phyloP scores from a whole-genome alignment of 768 basidiomycete species.

The Boletus reticulatus region DNA sequence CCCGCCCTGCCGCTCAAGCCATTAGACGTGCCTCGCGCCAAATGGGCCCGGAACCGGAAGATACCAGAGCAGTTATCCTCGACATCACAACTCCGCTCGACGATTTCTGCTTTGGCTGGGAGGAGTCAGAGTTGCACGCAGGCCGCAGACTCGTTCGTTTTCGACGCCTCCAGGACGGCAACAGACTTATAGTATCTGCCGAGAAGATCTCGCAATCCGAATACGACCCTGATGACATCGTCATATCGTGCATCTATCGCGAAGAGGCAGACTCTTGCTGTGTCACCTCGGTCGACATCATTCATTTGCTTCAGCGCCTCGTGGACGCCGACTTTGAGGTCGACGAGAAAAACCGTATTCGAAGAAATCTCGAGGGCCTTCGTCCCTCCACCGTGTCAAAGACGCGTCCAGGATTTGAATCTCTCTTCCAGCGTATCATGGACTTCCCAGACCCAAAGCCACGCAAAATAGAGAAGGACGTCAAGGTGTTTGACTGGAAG shows the following conservation, averaged over 20 bases:
- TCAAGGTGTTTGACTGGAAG: constrained; percentile 83
- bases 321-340: constrained; percentile 77
- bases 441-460: constrained; percentile 92
- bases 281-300: constrained; percentile 94
- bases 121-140: constrained; percentile 57
- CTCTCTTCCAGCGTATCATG: constrained; percentile 97
- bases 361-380: constrained; percentile 92
- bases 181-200: constrained; percentile 75
- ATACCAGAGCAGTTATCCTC: constrained; percentile 54
- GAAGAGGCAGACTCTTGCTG: constrained; percentile 74
- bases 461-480: constrained; percentile 95
- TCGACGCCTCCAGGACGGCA: constrained; percentile 72
- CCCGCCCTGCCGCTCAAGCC: constrained; percentile 10
- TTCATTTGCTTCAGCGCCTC: constrained; percentile 82
- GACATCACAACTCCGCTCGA: constrained; percentile 59
- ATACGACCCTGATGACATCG: constrained; percentile 70
- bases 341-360: constrained; percentile 95
- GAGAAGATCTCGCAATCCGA: constrained; percentile 71
- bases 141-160: constrained; percentile 89
- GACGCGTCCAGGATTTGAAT: constrained; percentile 70
- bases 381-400: constrained; percentile 90
- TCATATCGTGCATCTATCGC: constrained; percentile 94
- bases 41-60: constrained; percentile 34
- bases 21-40: constrained; percentile 26
- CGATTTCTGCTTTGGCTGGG: constrained; percentile 56